Conservation (phyloP, 331 rosid species). For the Quercus phellos region DNA sequence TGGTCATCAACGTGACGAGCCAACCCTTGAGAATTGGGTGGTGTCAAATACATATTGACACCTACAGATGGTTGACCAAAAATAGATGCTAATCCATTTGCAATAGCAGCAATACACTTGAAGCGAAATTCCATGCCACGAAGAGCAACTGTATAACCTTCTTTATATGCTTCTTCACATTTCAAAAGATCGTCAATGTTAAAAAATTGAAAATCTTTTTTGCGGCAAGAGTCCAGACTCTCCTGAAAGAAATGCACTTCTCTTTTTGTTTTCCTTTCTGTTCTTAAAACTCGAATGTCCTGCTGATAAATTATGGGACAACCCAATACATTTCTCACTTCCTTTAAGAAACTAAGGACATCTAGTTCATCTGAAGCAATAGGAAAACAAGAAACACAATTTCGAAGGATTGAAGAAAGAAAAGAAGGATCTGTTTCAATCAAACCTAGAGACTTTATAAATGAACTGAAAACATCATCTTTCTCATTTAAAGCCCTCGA, state of each 20-base stretch:
- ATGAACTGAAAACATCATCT: slow-evolving; percentile 37
- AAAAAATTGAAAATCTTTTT: slow-evolving; percentile 40
- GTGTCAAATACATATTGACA: slow-evolving; percentile 86
- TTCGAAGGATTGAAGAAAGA: slow-evolving; percentile 48
- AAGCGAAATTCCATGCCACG: slow-evolving; percentile 83
- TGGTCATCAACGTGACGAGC: slow-evolving; percentile 83
- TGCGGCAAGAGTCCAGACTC: slow-evolving; percentile 24
- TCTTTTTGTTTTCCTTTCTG: slow-evolving; percentile 39
- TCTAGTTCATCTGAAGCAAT: slow-evolving; percentile 72
- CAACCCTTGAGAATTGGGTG: slow-evolving; percentile 84
- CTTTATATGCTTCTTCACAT: slow-evolving; percentile 62
- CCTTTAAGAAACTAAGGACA: slow-evolving; percentile 54
- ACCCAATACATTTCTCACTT: slow-evolving; percentile 57
- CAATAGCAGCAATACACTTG: slow-evolving; percentile 57
- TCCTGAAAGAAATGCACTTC: slow-evolving; percentile 66
- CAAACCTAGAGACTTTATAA: slow-evolving; percentile 33
- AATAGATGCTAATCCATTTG: slow-evolving; percentile 58
- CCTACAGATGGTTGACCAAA: slow-evolving; percentile 91
- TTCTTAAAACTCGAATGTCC: slow-evolving; percentile 70
- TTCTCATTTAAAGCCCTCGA: slow-evolving; percentile 21
- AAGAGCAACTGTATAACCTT: slow-evolving; percentile 73
- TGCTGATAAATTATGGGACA: slow-evolving; percentile 67
- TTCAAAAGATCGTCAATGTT: slow-evolving; percentile 34
- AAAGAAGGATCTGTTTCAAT: slow-evolving; percentile 39
- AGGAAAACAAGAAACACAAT: slow-evolving; percentile 68